phyloP scores from a whole-genome alignment of 2,329 filamentous ascomycete genomes.

The Colletotrichum siamense region DNA sequence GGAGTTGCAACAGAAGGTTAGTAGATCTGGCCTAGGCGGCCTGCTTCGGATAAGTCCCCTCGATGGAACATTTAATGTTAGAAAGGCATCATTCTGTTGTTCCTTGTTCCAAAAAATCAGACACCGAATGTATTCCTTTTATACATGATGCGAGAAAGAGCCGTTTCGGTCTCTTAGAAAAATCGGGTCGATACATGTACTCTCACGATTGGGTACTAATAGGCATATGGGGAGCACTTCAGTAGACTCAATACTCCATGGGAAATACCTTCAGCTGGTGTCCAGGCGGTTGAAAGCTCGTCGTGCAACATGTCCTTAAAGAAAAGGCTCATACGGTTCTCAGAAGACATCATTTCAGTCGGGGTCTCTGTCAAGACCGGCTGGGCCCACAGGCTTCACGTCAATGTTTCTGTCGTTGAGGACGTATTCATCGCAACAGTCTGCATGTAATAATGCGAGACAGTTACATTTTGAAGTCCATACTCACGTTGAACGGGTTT shows the following conservation, averaged over 20 bases:
- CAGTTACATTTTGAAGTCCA: fast-evolving
- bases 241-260: not conserved
- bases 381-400: fast-evolving
- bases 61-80: not conserved
- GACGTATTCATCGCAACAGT: not conserved
- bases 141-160: not conserved
- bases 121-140: not conserved
- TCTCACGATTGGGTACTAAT: not conserved
- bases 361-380: not conserved
- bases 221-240: not conserved
- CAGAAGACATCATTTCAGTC: not conserved
- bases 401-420: not conserved
- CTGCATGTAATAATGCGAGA: fast-evolving
- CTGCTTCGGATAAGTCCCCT: fast-evolving
- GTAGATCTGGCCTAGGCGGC: fast-evolving
- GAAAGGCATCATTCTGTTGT: not conserved
- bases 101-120: fast-evolving
- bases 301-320: not conserved
- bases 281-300: no score
- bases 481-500: fast-evolving
- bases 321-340: fast-evolving
- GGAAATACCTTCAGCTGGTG: not conserved
- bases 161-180: fast-evolving
- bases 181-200: not conserved
- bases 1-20: not conserved